Base-by-base conservation (phyloP, 345 rosid genomes). In the Kandelia obovata region DNA sequence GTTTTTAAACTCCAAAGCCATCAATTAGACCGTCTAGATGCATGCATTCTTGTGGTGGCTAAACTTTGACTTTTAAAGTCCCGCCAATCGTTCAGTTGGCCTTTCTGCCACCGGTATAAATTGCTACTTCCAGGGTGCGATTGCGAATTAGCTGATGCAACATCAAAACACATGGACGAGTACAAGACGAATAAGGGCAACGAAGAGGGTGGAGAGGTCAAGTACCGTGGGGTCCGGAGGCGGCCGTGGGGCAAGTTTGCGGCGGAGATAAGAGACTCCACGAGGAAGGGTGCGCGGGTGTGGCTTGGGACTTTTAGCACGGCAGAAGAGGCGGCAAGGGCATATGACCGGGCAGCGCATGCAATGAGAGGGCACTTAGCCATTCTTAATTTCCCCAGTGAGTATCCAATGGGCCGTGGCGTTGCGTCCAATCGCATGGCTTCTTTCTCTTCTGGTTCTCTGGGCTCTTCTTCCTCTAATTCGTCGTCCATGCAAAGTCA, bases 191-290 rank as follows among this genome's bases (percentile, higher is more conserved):
- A 43, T 15, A 53, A 26, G 39, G 9, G 16, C 25, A 55, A 31
- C 11, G 62, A 61, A 26, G 78, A 35, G 0, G 71, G 81, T 23
- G 81, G 72, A 61, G 87, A 82, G 63, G 83, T 73, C 26, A 74
- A 72, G 68, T 92, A 87, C 76, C 78, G 98, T 0, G 98, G 98
- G 7, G 92, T 92, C n/a, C 53, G 98, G 20, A 73, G 77, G 74
- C 79, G 98, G 76, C 98, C 98, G 0, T 92, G 98, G 98, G 98
- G 96, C 6, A 92, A 90, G 78, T 92, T 81, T 7, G 98, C 98
- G 0, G 95, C 96, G 0, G 98, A 92, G 90, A 92, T 92, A 67
- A 85, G 96, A 0, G 96, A 92, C 73, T 90, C 96, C 0, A 80
- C 80, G 7, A 76, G 85, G 31, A 92, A 82, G 0, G 96, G 98